phyloP scores from a whole-genome alignment of 192 early-diverging fungal species.

The Jimgerdemannia lactiflua region DNA sequence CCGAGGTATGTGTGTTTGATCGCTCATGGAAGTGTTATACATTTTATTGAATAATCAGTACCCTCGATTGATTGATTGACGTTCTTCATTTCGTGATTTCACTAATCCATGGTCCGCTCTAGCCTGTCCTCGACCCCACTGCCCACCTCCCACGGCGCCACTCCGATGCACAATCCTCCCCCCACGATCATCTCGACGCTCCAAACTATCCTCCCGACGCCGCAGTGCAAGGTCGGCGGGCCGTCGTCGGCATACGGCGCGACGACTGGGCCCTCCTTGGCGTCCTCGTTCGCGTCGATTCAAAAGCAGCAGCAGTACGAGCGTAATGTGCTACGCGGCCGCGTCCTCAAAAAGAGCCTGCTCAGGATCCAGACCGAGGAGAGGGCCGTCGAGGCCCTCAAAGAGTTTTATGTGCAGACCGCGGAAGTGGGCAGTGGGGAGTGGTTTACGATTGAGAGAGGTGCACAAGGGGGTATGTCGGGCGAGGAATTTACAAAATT shows the following conservation, averaged over 20 bases:
- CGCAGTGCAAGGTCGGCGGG: slow-evolving; percentile 2
- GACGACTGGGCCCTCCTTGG: background rate
- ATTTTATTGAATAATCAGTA: too few species aligned
- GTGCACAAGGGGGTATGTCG: too few species aligned
- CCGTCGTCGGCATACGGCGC: background rate
- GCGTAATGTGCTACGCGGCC: slow-evolving; percentile 18
- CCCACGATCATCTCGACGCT: slow-evolving; percentile 2
- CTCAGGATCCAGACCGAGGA: slow-evolving; percentile 51
- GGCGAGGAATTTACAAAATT: too few species aligned
- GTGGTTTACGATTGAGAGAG: slow-evolving; percentile 35
- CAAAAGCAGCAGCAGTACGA: slow-evolving; percentile 41
- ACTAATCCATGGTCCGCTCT: slow-evolving; percentile 2
- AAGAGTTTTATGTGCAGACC: slow-evolving; percentile 32
- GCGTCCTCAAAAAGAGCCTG: slow-evolving; percentile 43
- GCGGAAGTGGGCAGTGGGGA: slow-evolving; percentile 37
- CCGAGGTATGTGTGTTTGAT: background rate
- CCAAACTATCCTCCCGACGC: slow-evolving; percentile 27
- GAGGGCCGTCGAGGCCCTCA: slow-evolving; percentile 28
- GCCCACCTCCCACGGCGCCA: slow-evolving; percentile 13
- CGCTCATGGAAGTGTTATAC: too few species aligned
- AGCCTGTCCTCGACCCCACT: slow-evolving; percentile 23
- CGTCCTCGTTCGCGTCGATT: slow-evolving; percentile 36
- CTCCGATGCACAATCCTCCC: background rate
- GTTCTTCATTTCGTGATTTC: too few species aligned
- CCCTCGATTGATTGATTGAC: too few species aligned